Percentiles rank a stretch among this genome's conserved stretches.
These are phyloP conservation scores for Ganoderma lingzhi DNA, from an alignment of 1,284 basidiomycete species.

Conservation along the genomic window DNA sequence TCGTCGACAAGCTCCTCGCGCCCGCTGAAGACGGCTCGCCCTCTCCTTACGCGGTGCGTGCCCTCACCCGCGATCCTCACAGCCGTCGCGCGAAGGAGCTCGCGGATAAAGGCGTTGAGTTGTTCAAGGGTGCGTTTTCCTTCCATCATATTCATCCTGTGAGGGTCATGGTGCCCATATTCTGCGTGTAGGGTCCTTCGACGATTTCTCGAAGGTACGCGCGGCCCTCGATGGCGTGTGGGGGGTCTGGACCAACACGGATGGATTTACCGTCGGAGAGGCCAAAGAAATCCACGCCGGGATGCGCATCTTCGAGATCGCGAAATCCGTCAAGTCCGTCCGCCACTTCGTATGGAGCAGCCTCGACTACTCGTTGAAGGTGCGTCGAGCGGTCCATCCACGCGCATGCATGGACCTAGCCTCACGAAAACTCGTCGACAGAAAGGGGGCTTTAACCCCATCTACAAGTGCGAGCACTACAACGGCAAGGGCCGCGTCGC, in stretches of 20 bases:
- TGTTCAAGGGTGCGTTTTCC: constrained; percentile 48
- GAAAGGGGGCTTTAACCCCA: constrained; percentile 45
- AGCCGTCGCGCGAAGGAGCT: constrained; percentile 48
- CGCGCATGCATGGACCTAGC: not conserved
- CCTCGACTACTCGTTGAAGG: constrained; percentile 54
- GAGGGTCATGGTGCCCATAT: too few species aligned
- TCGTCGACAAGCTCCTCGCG: constrained; percentile 52
- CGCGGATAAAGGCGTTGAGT: constrained; percentile 49
- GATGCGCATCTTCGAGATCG: constrained; percentile 57
- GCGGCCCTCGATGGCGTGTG: constrained; percentile 51
- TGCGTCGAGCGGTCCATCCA: constrained; percentile 31
- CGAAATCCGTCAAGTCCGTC: constrained; percentile 49
- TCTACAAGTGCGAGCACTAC: constrained; percentile 37
- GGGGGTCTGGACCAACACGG: constrained; percentile 56
- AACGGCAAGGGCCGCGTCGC: constrained; percentile 54
- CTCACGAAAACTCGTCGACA: constrained; percentile 16
- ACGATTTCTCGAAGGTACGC: constrained; percentile 44
- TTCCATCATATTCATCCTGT: not conserved
- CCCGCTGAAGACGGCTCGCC: constrained; percentile 47
- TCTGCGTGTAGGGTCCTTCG: constrained; percentile 32
- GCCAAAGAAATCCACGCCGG: constrained; percentile 51
- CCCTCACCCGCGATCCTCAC: constrained; percentile 52
- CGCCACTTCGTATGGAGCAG: constrained; percentile 58
- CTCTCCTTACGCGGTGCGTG: constrained; percentile 55
- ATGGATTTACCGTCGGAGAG: constrained; percentile 55